phyloP scores from a whole-genome alignment of 257 asterid species.

The Anisodus acutangulus region DNA sequence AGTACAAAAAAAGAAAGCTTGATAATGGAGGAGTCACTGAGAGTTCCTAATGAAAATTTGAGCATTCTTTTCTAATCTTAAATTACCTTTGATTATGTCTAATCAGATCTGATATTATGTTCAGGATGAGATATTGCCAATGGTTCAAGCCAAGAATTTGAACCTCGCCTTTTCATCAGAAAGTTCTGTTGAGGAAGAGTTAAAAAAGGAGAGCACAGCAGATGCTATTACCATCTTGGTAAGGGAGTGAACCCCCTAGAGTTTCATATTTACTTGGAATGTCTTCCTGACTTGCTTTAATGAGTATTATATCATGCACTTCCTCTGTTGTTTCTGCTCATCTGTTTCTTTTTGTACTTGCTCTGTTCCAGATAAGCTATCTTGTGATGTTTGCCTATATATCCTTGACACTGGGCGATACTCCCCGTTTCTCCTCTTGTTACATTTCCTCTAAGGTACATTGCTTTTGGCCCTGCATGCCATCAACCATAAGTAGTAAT shows the following conservation, averaged over 20 bases:
- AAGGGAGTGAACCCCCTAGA: conserved; percentile 28
- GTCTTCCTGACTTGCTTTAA: conserved; percentile 11
- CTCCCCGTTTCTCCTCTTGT: conserved; percentile 75
- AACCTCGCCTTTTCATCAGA: conserved; percentile 91
- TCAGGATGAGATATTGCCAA: conserved; percentile 89
- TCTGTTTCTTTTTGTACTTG: conserved; percentile 23
- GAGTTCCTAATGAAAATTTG: conserved; percentile 22
- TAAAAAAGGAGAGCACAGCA: conserved; percentile 97
- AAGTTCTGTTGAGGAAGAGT: conserved; percentile 95
- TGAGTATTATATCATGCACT: conserved; percentile 5
- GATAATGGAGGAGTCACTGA: conserved; percentile 3
- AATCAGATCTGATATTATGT: conserved; percentile 23
- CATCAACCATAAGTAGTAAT: not conserved
- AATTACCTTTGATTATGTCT: conserved; percentile 17
- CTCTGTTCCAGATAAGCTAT: conserved; percentile 87
- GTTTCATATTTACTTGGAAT: conserved; percentile 14
- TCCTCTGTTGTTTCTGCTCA: conserved; percentile 12
- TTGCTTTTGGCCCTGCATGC: not conserved
- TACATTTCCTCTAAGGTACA: conserved; percentile 95
- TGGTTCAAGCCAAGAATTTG: conserved; percentile 76
- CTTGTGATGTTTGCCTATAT: conserved; percentile 99
- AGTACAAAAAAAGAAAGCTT: not conserved
- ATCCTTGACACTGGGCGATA: conserved; percentile 94
- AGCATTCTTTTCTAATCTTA: conserved; percentile 3
- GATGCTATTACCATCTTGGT: conserved; percentile 96